Conservation (phyloP, 805 yeast genomes). For the Teunomyces pallodes region DNA sequence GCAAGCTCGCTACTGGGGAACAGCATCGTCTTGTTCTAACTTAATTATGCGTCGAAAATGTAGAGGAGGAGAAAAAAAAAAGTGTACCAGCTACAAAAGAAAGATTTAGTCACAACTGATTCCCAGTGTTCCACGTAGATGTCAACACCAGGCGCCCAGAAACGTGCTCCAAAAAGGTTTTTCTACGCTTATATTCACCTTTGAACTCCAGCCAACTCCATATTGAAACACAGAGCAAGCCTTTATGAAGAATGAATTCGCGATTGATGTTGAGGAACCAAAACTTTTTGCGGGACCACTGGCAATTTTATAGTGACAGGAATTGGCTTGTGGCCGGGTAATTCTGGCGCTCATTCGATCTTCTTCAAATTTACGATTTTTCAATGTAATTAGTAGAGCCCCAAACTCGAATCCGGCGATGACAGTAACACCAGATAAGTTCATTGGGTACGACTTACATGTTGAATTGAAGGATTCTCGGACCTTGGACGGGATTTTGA, state of each 20-base stretch:
- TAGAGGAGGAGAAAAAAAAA: neutral
- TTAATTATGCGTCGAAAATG: too few species aligned
- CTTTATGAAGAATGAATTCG: constrained; percentile 31
- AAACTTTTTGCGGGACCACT: neutral
- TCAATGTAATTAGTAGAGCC: too few species aligned
- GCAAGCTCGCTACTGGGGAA: constrained; percentile 15
- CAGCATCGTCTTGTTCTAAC: neutral
- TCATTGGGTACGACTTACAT: constrained; percentile 31
- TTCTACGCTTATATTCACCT: constrained; percentile 37
- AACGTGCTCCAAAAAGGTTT: constrained; percentile 42
- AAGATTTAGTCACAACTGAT: constrained; percentile 44
- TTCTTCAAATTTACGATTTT: too few species aligned
- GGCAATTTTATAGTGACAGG: neutral
- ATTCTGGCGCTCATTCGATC: neutral
- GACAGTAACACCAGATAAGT: constrained; percentile 17
- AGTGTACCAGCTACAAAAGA: neutral
- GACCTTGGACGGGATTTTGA: constrained; percentile 34
- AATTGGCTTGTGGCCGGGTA: neutral
- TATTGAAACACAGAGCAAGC: constrained; percentile 11
- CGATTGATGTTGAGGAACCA: constrained; percentile 36
- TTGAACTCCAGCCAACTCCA: constrained; percentile 23
- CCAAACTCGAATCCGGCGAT: neutral
- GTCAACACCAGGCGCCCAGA: constrained; percentile 49
- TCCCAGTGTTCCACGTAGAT: constrained; percentile 39
- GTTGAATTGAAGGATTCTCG: constrained; percentile 30